These are phyloP conservation scores for Verbena officinalis DNA, from an alignment of 257 asterid species.

Conservation along the genomic window DNA sequence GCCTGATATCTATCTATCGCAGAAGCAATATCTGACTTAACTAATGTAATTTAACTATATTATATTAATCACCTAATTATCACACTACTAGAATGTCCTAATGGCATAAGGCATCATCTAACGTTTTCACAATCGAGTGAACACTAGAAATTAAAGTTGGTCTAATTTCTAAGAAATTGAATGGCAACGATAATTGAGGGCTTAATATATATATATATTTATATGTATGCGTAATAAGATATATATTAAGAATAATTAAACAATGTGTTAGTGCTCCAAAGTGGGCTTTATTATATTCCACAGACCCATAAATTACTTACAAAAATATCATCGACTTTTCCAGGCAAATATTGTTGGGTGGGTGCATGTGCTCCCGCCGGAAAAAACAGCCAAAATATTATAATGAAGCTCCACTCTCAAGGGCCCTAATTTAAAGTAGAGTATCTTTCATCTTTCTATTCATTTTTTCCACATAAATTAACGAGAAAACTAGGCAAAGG, in stretches of 20 bases:
- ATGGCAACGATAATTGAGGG: no score
- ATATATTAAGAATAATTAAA: background rate
- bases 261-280: background rate
- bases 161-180: no score
- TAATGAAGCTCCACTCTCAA: background rate
- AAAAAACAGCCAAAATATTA: background rate
- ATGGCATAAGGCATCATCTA: background rate
- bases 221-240: no score
- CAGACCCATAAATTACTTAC: background rate
- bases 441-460: background rate
- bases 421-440: conserved; percentile 2
- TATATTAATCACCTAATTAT: background rate
- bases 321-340: background rate
- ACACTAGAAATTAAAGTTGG: no score
- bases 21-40: background rate
- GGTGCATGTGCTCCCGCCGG: background rate
- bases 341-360: background rate
- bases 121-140: no score
- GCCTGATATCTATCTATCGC: background rate
- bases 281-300: background rate
- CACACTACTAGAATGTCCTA: background rate
- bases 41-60: no score
- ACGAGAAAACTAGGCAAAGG: background rate
- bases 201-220: no score
- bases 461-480: conserved; percentile 7